Evolutionary conservation across 352 stramenopile genomes (phyloP), one percentile per base, ranked within the genome.

Genomic region (Phytopythium mirpurense): DNA sequence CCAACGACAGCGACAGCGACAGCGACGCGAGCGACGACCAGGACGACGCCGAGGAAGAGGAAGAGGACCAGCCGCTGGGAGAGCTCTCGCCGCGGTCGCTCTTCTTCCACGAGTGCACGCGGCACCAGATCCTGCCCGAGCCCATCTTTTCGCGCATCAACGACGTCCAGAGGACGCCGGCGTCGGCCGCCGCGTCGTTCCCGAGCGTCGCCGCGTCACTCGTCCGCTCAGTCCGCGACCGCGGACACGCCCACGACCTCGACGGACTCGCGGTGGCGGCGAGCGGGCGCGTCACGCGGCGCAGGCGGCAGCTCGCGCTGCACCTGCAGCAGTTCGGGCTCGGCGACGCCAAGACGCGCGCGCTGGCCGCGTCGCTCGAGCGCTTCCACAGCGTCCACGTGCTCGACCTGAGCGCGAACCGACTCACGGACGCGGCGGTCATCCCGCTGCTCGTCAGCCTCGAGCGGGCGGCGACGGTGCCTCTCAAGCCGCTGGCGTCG

Each of bases 311-410:
- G 32, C 60, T 82, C 27, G 64, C 71, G 5, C 45, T 91, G 0
- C 66, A 88, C 26, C 47, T 91, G 34, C 72, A 88, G 51, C 75
- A 91, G 41, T 91, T 89, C 55, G 81, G 81, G 9, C 70, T 91
- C 0, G 81, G 81, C 0, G 78, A 91, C 29, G 48, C 54, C 2
- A 87, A 89, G 50, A 67, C 74, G 23, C 66, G 77, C 24, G 78
- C 78, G 7, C 48, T 91, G 2, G 68, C 78, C 15, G 84, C 67
- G 34, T 72, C 76, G 4, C 64, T 88, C 10, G 54, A 69, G 58
- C 61, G 68, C 45, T 86, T 91, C 48, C 63, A 78, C 26, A 70
- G 68, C 6, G 77, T 91, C 21, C 69, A 88, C 5, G 62, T 86
- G 2, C 61, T 91, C 3, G 69, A 91, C 31, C 54, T 91, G 34